Percentiles rank a stretch among this genome's conserved stretches.
Conservation (phyloP, 176 grass and related monocot genomes). For the Aechmea fasciata region DNA sequence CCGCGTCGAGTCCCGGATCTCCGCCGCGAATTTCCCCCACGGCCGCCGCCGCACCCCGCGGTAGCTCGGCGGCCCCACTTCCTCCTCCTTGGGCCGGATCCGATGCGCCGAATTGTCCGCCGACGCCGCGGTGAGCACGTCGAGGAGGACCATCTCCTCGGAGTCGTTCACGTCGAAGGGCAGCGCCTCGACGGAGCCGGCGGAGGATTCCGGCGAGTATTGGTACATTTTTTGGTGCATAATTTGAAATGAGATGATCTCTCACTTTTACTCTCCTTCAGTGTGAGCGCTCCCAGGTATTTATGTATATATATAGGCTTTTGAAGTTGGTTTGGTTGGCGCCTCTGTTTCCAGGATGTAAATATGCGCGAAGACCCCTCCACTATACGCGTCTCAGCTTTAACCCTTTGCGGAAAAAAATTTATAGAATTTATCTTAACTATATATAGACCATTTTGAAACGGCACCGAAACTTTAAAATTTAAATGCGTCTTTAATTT, state of each 20-base stretch:
- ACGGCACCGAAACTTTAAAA: too few relatives aligned
- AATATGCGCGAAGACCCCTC: too few relatives aligned
- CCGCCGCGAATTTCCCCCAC: slow-evolving; percentile 70
- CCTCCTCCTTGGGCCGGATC: too few relatives aligned
- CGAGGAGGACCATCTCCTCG: slow-evolving; percentile 32
- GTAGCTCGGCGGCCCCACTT: slow-evolving; percentile 5
- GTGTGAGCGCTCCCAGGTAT: background rate
- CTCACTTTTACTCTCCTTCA: background rate
- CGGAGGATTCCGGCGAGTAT: slow-evolving; percentile 33
- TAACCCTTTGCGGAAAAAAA: too few relatives aligned
- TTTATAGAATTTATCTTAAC: too few relatives aligned
- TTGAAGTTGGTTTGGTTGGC: too few relatives aligned
- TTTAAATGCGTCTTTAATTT: too few relatives aligned
- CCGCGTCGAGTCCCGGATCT: slow-evolving; percentile 65
- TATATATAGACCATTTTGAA: too few relatives aligned
- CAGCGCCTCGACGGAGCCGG: slow-evolving; percentile 16
- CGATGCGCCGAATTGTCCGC: background rate
- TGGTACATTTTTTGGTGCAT: background rate
- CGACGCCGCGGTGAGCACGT: slow-evolving; percentile 11
- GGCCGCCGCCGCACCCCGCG: slow-evolving; percentile 56
- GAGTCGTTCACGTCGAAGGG: slow-evolving; percentile 28
- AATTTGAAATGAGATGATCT: slow-evolving; percentile 1
- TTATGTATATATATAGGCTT: background rate
- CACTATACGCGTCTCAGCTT: too few relatives aligned
- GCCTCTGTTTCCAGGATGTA: too few relatives aligned